Percentiles rank a stretch among this genome's conserved stretches.
phyloP scores from a whole-genome alignment of 2,329 filamentous ascomycete species.

The Fusarium aywerte region DNA sequence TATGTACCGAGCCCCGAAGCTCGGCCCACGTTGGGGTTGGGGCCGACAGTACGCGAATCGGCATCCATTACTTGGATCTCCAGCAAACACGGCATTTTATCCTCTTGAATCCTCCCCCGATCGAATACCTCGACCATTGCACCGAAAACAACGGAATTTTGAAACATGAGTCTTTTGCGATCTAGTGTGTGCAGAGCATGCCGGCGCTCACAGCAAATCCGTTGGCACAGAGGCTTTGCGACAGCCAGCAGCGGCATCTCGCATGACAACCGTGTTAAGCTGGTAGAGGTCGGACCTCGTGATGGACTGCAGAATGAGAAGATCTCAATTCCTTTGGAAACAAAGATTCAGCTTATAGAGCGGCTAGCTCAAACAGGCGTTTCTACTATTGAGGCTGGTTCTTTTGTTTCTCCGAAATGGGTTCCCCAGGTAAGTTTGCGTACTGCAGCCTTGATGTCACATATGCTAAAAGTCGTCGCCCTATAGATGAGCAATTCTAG shows the following conservation, averaged over 20 bases:
- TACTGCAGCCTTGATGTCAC: not conserved
- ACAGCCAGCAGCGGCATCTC: conserved; percentile 51
- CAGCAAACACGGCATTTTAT: conserved; percentile 20
- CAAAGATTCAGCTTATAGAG: conserved; percentile 81
- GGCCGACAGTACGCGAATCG: conserved; percentile 49
- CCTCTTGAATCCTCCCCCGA: conserved; percentile 13
- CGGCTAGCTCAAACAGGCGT: conserved; percentile 75
- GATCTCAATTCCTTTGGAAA: conserved; percentile 72
- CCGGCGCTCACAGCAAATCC: conserved; percentile 48
- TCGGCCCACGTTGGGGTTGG: conserved; percentile 38
- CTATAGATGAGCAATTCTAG: conserved; percentile 82
- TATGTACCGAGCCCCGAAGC: conserved; percentile 23
- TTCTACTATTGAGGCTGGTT: conserved; percentile 80
- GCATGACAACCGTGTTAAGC: conserved; percentile 62
- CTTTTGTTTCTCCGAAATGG: conserved; percentile 86
- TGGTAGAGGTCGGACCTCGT: conserved; percentile 85
- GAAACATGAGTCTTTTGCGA: conserved; percentile 52
- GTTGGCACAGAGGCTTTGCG: conserved; percentile 52
- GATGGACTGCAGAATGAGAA: conserved; percentile 92
- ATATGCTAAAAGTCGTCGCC: conserved; percentile 19
- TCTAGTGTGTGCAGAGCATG: conserved; percentile 55
- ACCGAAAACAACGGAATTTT: not conserved
- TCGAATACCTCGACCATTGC: conserved; percentile 5
- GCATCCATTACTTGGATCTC: conserved; percentile 26
- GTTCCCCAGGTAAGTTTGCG: conserved; percentile 74